Percentiles rank a stretch among this genome's conserved stretches.
Evolutionary conservation across 208 protist genomes (phyloP).

Genomic region (Trypanosoma avium): DNA sequence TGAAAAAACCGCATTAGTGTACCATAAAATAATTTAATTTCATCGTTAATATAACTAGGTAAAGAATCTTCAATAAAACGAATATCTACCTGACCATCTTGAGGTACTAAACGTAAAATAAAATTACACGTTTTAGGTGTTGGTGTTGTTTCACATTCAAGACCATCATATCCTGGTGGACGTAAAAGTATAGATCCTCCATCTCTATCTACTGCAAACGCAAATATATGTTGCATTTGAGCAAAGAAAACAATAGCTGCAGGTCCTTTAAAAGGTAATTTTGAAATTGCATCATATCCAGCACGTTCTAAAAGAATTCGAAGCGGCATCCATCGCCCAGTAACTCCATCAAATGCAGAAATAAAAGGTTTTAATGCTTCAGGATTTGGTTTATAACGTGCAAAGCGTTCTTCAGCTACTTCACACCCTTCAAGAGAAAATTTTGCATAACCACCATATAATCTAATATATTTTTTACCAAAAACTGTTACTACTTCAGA

Average conservation of each 20-base stretch:
- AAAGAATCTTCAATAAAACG: constrained; percentile 32
- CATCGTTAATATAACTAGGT: constrained; percentile 29
- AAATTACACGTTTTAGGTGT: constrained; percentile 63
- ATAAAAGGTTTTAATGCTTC: constrained; percentile 40
- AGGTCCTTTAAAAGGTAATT: constrained; percentile 62
- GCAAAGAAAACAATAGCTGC: constrained; percentile 85
- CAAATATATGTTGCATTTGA: constrained; percentile 91
- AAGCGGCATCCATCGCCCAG: constrained; percentile 82
- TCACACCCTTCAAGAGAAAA: constrained; percentile 62
- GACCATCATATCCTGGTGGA: constrained; percentile 49
- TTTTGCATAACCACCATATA: constrained; percentile 74
- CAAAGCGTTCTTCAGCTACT: constrained; percentile 54
- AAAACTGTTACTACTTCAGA: constrained; percentile 71
- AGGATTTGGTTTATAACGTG: constrained; percentile 46
- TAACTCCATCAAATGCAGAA: constrained; percentile 55
- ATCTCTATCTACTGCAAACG: constrained; percentile 63
- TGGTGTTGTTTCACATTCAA: constrained; percentile 68
- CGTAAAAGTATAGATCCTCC: constrained; percentile 70
- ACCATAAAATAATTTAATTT: constrained; percentile 68
- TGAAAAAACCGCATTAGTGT: constrained; percentile 51
- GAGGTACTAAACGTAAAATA: constrained; percentile 51
- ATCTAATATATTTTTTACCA: constrained; percentile 60
- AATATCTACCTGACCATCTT: constrained; percentile 59
- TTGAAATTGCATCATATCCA: constrained; percentile 39
- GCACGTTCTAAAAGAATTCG: constrained; percentile 58